Evolutionary conservation across 1,284 basidiomycete genomes (phyloP), one percentile per base, ranked within the genome.

Genomic region (Cutaneotrichosporon spelunceum): DNA sequence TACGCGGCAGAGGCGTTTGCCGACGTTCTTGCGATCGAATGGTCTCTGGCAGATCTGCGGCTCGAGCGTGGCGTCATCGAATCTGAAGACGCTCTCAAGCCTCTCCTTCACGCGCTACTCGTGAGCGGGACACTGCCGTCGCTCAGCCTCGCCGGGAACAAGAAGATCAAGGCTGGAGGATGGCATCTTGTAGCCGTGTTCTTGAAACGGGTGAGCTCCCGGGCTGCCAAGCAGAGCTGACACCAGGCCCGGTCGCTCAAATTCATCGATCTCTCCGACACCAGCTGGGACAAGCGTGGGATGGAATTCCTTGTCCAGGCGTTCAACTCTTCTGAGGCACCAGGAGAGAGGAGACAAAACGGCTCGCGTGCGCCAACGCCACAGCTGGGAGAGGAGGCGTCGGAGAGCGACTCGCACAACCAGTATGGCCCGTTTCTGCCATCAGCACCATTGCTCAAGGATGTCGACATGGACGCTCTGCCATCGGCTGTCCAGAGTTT

Each of bases 191-290:
- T 99, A 23, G 88, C 90, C 14, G 86, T 88, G 24, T 96, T 91
- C 77, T 76, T 93, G 26, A 80, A 83, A 23, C 87, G 89, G 80
- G 88, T 87, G 69, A 63, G 81, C 77, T 60, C n/a, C n/a, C 11
- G 21, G 24, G 21, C 2, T 6, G 6, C 10, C 13, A n/a, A 4
- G 14, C 13, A 19, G 19, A 19, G 60, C 61, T 66, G 44, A 56
- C 36, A 11, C 27, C 62, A 91, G 88, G 87, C 92, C 1, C 85
- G 84, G 68, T 85, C 80, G 53, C 78, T 98, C 13, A 87, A 84
- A 63, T 95, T 93, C 71, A 77, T 98, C 34, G 94, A 99, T 74
- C 78, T 99, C 26, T 94, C 92, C 1, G 91, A 92, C 65, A 97
- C 91, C 66, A 78, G 81, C 2, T 80, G 98, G 67, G 93, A 98